Evolutionary conservation across 345 rosid species (phyloP), one percentile per base, ranked within the genome.

Genomic region (Cochlearia excelsa): DNA sequence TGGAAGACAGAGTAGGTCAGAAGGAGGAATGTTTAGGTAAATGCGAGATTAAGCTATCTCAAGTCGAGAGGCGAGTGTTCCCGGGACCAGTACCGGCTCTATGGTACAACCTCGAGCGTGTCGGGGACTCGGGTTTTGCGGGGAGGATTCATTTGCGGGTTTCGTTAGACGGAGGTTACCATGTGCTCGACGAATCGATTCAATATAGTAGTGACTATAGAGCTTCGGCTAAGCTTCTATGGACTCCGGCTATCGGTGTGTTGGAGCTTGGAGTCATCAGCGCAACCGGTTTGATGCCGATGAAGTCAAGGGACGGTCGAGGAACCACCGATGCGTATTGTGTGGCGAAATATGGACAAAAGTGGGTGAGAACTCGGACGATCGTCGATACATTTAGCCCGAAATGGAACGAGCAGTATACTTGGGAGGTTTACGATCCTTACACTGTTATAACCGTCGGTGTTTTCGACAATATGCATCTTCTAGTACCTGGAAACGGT

Each of bases 401-500:
- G 0, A 74, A 73, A 34, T 81, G 79, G 80, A 76, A 81, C 1
- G 82, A 81, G 39, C 85, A 81, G 57, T 81, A 81, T 44, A 71
- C 70, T 9, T 81, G 85, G 82, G 85, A 81, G 43, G 83, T 81
- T 42, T 81, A 76, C 64, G 82, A 81, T 72, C 85, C 82, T 6
- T 74, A 61, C 7, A 78, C 82, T 0, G 81, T 81, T 2, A 43
- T 78, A 9, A 78, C 79, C 3, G 51, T 81, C 1, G 82, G 73
- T 3, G 79, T 76, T 54, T 81, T 81, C 11, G 76, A 81, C 61
- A 81, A 76, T 46, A 38, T 54, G 50, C 79, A 74, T 31, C 16
- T 81, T 4, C 43, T 67, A 42, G 71, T 39, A 52, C 70, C 62
- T 0, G 61, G 46, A 10, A 61, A 50, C 11, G 30, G 45, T 4